Conservation (phyloP, 129 eudicot species). For the Helianthus tuberosus region DNA sequence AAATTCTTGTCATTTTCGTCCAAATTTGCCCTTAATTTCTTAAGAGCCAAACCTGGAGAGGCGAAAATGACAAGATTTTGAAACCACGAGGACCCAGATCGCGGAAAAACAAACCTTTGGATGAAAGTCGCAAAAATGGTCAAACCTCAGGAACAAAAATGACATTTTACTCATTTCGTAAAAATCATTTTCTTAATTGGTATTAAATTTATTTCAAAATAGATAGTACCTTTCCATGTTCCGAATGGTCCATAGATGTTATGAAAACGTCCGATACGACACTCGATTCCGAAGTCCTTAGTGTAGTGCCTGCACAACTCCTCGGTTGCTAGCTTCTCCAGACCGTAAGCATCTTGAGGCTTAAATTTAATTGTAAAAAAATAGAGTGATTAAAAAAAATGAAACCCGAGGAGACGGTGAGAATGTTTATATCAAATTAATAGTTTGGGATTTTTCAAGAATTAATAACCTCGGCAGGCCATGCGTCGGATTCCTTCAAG, state of each 20-base stretch:
- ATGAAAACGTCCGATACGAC: constrained; percentile 96
- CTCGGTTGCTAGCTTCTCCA: constrained; percentile 95
- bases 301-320: constrained; percentile 97
- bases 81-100: too few relatives aligned
- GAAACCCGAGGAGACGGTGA: background rate
- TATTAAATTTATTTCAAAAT: background rate
- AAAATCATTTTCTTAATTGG: background rate
- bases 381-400: background rate
- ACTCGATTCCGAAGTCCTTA: constrained; percentile 95
- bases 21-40: too few relatives aligned
- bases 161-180: too few relatives aligned
- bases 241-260: constrained; percentile 97
- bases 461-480: constrained; percentile 93
- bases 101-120: too few relatives aligned
- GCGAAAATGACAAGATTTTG: too few relatives aligned
- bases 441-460: constrained; percentile 1
- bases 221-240: constrained; percentile 88
- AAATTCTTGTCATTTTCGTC: too few relatives aligned
- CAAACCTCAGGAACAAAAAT: too few relatives aligned
- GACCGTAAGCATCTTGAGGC: constrained; percentile 99
- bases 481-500: constrained; percentile 96
- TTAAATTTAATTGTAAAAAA: constrained; percentile 24
- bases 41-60: too few relatives aligned
- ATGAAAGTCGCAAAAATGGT: too few relatives aligned
- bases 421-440: background rate